Evolutionary conservation across 140 eudicot genomes (phyloP), one percentile per base, ranked within the genome.

Genomic region (Ambrosia hybrid): DNA sequence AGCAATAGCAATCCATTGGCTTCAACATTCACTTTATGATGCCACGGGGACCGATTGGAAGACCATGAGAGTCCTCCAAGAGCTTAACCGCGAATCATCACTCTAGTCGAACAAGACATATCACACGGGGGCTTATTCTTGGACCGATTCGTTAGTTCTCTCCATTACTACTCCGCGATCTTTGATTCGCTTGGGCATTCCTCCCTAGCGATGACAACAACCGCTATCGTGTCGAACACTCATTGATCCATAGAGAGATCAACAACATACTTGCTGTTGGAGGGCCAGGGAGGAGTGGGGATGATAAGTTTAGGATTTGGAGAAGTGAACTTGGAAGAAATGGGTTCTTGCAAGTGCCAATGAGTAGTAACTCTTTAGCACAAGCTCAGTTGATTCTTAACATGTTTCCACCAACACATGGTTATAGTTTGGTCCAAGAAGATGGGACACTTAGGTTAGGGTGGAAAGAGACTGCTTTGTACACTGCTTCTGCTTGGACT

Each of bases 401-500:
- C 34, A 91, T 88, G 95, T 91, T 81, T 55, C 95, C 92, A 62
- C 80, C 85, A 6, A 79, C 77, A 33, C 85, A 85, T 74, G 97
- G 97, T 9, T 91, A 88, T 76, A 88, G 81, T 48, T 83, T 91
- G 63, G 93, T 77, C 52, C 92, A 86, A 75, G 83, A 83, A 45
- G 87, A 88, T 78, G 97, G 97, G 72, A 84, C 87, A 34, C 85
- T 91, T 73, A 85, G 88, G 83, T 75, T 91, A 21, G 97, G 97
- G 38, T 91, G 97, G 97, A 88, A 91, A 77, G 97, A 88, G 73
- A 88, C 95, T 46, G 74, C 90, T 68, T 84, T 91, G 84, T 88
- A 75, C 62, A 86, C 91, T 60, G 96, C 92, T 34, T 91, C 96
- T 68, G 92, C 97, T 61, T 91, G 97, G 97, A 91, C 91, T 82